phyloP scores from a whole-genome alignment of 345 rosid genomes.

The Gossypium anomalum region DNA sequence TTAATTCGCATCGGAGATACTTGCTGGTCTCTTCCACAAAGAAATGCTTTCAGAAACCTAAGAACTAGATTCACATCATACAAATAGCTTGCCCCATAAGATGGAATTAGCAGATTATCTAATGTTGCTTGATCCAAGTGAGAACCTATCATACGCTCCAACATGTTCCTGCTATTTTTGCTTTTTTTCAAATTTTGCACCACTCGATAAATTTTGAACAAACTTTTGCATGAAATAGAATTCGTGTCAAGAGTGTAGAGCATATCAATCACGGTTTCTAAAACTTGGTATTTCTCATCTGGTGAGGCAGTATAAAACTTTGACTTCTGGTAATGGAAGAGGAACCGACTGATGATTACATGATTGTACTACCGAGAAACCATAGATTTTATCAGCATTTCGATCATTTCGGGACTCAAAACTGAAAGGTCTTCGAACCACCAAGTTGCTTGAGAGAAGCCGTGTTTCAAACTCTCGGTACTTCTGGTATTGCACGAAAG shows the following conservation, averaged over 20 bases:
- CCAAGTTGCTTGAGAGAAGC: slow-evolving; percentile 53
- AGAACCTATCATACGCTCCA: slow-evolving; percentile 81
- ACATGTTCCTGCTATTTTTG: slow-evolving; percentile 47
- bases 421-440: slow-evolving; percentile 67
- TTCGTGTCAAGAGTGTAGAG: slow-evolving; percentile 49
- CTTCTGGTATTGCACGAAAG: slow-evolving; percentile 74
- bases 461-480: slow-evolving; percentile 70
- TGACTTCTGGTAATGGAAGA: slow-evolving; percentile 75
- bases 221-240: slow-evolving; percentile 60
- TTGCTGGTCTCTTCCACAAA: slow-evolving; percentile 28
- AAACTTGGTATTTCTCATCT: slow-evolving; percentile 46
- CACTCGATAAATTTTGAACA: slow-evolving; percentile 58
- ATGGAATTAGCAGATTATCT: slow-evolving; percentile 77
- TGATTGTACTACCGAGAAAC: slow-evolving; percentile 44
- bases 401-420: neutral
- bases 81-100: slow-evolving; percentile 42
- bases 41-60: slow-evolving; percentile 59
- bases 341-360: slow-evolving; percentile 47
- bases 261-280: slow-evolving; percentile 49
- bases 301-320: slow-evolving; percentile 37
- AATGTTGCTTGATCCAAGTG: slow-evolving; percentile 72
- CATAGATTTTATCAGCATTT: neutral
- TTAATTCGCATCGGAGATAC: slow-evolving; percentile 26
- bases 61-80: slow-evolving; percentile 78
- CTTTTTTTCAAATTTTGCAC: slow-evolving; percentile 41